A percentile compares a stretch with the other conserved stretches of the same genome.
Evolutionary conservation across 495 filamentous ascomycete genomes (phyloP).

Genomic region (Bacidia gigantensis): DNA sequence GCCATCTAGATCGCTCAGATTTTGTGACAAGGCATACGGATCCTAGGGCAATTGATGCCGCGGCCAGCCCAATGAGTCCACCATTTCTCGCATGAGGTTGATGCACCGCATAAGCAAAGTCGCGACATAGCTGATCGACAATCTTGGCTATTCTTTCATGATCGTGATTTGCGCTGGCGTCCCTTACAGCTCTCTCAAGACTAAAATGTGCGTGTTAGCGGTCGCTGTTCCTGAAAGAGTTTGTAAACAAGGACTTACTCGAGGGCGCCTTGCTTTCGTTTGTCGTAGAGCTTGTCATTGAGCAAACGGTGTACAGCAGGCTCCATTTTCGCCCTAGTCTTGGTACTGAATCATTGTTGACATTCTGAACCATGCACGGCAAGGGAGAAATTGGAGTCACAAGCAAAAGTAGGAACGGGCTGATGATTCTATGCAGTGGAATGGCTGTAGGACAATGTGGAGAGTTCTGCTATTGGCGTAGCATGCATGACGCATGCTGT

Average conservation of each 20-base stretch:
- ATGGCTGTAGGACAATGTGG: too few relatives aligned
- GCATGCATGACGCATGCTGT: neutral
- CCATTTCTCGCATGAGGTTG: conserved; percentile 96
- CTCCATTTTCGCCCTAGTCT: conserved; percentile 54
- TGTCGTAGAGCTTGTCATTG: conserved; percentile 97
- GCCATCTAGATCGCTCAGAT: neutral
- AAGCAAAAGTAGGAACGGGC: too few relatives aligned
- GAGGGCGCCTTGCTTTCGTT: conserved; percentile 86
- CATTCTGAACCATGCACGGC: too few relatives aligned
- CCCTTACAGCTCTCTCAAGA: conserved; percentile 81
- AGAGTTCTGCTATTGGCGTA: too few relatives aligned
- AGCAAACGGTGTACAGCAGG: conserved; percentile 73
- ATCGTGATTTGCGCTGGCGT: conserved; percentile 62
- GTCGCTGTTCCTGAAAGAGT: neutral
- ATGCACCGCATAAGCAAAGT: conserved; percentile 94
- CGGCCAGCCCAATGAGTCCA: conserved; percentile 89
- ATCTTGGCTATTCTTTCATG: conserved; percentile 68
- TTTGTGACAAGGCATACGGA: conserved; percentile 45
- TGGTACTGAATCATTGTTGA: conserved; percentile 4
- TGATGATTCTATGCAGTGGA: too few relatives aligned
- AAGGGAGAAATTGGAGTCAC: too few relatives aligned
- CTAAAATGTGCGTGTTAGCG: conserved; percentile 30
- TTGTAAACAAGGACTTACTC: conserved; percentile 51
- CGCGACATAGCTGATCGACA: conserved; percentile 90
- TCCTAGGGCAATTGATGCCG: conserved; percentile 90